A percentile compares a stretch with the other conserved stretches of the same genome.
These are phyloP conservation scores for Logfia minima DNA, from an alignment of 129 eudicot species.

Conservation along the genomic window DNA sequence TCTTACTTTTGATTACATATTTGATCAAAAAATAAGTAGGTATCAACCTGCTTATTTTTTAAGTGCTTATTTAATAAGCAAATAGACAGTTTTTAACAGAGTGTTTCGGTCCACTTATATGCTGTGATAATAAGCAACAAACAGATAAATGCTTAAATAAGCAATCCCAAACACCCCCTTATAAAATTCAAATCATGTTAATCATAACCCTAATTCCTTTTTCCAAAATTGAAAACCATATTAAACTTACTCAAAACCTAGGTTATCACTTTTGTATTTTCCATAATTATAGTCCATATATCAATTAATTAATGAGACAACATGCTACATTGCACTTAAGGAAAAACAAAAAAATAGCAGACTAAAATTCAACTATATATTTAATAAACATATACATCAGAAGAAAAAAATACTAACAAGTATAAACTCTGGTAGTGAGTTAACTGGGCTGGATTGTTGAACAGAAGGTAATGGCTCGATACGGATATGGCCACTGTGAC, in stretches of 20 bases:
- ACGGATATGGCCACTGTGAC: slow-evolving; percentile 86
- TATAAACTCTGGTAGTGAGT: slow-evolving; percentile 77
- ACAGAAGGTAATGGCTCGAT: slow-evolving; percentile 84
- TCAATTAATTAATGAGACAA: background rate
- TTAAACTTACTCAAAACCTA: slow-evolving; percentile 7
- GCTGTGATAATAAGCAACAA: no score
- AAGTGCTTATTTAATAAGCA: no score
- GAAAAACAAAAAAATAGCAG: background rate
- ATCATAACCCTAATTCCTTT: background rate
- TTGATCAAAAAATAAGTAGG: background rate
- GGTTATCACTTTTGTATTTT: background rate
- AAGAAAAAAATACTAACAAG: slow-evolving; percentile 44
- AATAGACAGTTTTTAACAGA: background rate
- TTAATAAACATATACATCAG: background rate
- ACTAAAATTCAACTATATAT: background rate
- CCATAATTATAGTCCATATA: background rate
- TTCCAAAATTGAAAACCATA: slow-evolving; percentile 2
- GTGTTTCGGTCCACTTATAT: no score
- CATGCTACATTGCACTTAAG: no score
- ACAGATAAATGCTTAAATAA: no score
- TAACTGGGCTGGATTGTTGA: slow-evolving; percentile 47
- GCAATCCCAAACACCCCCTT: background rate
- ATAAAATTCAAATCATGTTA: background rate
- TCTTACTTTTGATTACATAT: background rate
- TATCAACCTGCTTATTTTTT: background rate